Conservation (phyloP, 2,329 filamentous ascomycete genomes). For the Cylindrodendrum hubeiense region DNA sequence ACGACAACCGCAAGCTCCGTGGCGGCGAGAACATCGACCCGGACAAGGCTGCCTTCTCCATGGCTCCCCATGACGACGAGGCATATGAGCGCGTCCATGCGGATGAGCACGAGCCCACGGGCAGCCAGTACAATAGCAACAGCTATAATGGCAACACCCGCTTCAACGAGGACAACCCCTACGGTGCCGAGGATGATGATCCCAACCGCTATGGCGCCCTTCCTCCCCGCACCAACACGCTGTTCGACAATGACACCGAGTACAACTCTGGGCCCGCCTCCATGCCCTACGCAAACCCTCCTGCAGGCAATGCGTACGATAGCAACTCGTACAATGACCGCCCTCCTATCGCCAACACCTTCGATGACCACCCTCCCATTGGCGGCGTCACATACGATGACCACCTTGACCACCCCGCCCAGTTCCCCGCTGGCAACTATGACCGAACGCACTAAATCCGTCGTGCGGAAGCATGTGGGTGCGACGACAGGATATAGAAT, state of each 20-base stretch:
- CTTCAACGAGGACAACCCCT: constrained; percentile 54
- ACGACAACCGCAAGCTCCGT: constrained; percentile 62
- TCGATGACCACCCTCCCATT: constrained; percentile 27
- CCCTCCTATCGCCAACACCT: constrained; percentile 27
- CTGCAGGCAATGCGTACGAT: constrained; percentile 40
- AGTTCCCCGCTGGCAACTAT: constrained; percentile 71
- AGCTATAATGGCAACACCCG: constrained; percentile 44
- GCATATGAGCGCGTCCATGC: constrained; percentile 72
- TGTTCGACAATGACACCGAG: constrained; percentile 65
- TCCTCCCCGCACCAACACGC: constrained; percentile 53
- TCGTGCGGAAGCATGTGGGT: constrained; percentile 35
- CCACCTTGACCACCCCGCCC: constrained; percentile 55
- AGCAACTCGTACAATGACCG: constrained; percentile 1
- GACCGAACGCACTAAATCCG: constrained; percentile 59
- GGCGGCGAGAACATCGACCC: constrained; percentile 69
- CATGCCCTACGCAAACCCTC: constrained; percentile 44
- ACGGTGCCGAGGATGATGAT: constrained; percentile 55
- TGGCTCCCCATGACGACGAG: constrained; percentile 75
- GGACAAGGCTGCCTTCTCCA: constrained; percentile 77
- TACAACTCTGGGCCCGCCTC: constrained; percentile 54
- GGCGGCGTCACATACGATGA: constrained; percentile 39
- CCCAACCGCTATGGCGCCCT: constrained; percentile 54
- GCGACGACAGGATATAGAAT: constrained; percentile 38
- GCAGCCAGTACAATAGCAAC: constrained; percentile 50
- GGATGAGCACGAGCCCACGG: constrained; percentile 61